Base-by-base conservation (phyloP, 305 asterid species). In the Fraxinus albicans region DNA sequence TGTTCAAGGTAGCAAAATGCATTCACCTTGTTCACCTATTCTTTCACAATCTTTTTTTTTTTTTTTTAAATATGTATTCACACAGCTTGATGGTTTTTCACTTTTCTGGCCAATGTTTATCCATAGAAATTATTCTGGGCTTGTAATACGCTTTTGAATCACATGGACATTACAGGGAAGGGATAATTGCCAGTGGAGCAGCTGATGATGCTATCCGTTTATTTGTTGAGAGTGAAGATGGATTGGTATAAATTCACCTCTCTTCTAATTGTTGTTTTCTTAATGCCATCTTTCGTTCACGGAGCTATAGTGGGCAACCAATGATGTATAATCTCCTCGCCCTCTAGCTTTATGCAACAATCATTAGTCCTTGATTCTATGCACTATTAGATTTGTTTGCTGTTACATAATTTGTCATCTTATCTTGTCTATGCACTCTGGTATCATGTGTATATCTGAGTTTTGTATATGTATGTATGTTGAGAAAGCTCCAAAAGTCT, bases 1-100 rank as follows among this genome's bases (percentile, higher is more conserved):
- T 96, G 98, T 98, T 94, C 98, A 80, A 91, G 98, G 99, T 96
- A 87, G 44, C 82, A 25, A 79, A 53, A 36, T 83, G 33, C 4
- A 0, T 21, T 23, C 73, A 23, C 33, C 73, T 63, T 53, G 25
- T 53, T 53, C 77, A 78, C 73, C 60, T 73, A 78, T 80, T 79
- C 53, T 72, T 60, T 40, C 69, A 9, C 77, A 25, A 72, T 42
- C 19, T 60, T 63, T 73, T 80, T 10, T 33, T 33, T 33, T 1
- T 29, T 29, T 29, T 29, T 29, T 77, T 82, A 33, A 15, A 74
- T 35, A 33, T 42, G 76, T 77, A 63, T 72, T 73, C 63, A 67
- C 25, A 17, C 77, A 55, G 58, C 23, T 4, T 63, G 40, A 19
- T 3, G 1, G 47, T 70, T 72, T 67, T 34, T 74, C 8, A 10